A percentile compares a stretch with the other conserved stretches of the same genome.
These are phyloP conservation scores for Lentinula novae-zelandiae DNA, from an alignment of 1,284 basidiomycete species.

Conservation along the genomic window DNA sequence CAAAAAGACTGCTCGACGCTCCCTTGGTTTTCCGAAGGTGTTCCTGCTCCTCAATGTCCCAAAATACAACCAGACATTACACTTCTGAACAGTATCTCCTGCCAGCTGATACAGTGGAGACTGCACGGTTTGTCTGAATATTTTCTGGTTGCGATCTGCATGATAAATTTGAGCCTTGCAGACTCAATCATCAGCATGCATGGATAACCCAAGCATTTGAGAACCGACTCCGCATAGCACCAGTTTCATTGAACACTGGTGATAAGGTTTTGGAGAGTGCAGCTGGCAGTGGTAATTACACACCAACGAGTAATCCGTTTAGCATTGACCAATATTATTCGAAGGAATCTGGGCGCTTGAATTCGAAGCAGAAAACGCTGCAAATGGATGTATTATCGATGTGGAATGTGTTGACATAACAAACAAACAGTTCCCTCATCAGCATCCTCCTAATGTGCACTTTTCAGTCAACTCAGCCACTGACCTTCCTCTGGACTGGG, in stretches of 20 bases:
- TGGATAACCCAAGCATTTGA: too few species aligned
- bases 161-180: too few species aligned
- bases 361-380: background rate
- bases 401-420: background rate
- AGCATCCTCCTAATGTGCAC: background rate
- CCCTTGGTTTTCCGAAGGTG: too few species aligned
- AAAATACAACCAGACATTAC: background rate
- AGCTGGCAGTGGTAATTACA: slow-evolving; percentile 20
- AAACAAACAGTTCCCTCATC: background rate
- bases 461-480: background rate
- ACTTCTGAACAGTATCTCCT: background rate
- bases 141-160: too few species aligned
- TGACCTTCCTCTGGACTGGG: slow-evolving; percentile 9
- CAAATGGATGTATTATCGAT: background rate
- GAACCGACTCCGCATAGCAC: too few species aligned
- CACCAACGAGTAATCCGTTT: background rate
- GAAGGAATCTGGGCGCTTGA: background rate
- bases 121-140: background rate
- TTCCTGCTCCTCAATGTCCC: too few species aligned
- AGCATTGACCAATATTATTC: background rate
- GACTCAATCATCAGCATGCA: too few species aligned
- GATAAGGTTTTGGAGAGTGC: slow-evolving; percentile 22
- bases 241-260: too few species aligned
- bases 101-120: background rate
- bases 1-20: too few species aligned